phyloP scores from a whole-genome alignment of 805 yeast species.

The Saccharomycopsis malanga region DNA sequence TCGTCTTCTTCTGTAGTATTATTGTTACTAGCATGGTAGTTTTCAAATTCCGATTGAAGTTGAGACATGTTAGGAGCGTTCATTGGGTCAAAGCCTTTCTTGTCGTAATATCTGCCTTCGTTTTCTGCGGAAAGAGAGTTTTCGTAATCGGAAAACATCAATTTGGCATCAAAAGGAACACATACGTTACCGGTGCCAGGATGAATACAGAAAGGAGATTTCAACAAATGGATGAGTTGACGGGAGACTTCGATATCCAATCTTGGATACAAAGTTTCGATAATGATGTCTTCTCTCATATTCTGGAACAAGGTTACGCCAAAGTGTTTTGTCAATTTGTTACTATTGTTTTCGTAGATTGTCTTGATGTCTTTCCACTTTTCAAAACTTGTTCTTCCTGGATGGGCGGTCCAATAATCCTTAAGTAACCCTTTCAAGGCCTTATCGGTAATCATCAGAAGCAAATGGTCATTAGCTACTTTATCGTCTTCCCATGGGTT shows the following conservation, averaged over 20 bases:
- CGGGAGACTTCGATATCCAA: conserved; percentile 89
- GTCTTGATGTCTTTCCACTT: conserved; percentile 77
- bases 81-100: conserved; percentile 63
- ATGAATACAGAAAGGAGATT: conserved; percentile 95
- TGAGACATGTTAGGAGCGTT: conserved; percentile 67
- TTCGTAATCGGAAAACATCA: conserved; percentile 18
- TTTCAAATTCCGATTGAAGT: conserved; percentile 54
- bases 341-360: conserved; percentile 32
- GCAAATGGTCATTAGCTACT: conserved; percentile 49
- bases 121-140: conserved; percentile 6
- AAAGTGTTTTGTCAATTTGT: conserved; percentile 26
- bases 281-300: conserved; percentile 74
- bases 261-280: conserved; percentile 81
- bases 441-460: conserved; percentile 58
- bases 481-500: conserved; percentile 71
- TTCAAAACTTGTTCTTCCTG: conserved; percentile 45
- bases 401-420: conserved; percentile 50
- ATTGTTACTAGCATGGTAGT: conserved; percentile 32
- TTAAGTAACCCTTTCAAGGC: conserved; percentile 45
- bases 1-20: conserved; percentile 28
- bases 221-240: conserved; percentile 83
- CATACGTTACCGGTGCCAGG: conserved; percentile 94
- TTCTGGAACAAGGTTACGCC: conserved; percentile 49
- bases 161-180: conserved; percentile 66
- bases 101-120: conserved; percentile 19